Evolutionary conservation across 331 rosid genomes (phyloP).

Genomic region (Malus hybrid): DNA sequence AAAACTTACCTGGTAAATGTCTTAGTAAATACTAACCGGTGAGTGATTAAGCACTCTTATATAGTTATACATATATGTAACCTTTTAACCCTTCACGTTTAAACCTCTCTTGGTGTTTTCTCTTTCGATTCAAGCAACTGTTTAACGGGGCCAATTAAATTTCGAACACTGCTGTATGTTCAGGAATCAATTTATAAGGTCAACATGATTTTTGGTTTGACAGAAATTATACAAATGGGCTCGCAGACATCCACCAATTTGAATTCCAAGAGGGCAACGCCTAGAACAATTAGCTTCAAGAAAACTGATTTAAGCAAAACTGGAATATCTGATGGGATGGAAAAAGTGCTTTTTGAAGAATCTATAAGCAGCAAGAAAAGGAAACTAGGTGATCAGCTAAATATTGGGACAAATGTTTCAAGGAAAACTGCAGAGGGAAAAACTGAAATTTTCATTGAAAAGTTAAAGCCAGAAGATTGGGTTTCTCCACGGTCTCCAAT

Average conservation of each 20-base stretch:
- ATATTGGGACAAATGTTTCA: conserved; percentile 26
- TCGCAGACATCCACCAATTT: conserved; percentile 4
- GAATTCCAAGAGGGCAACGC: conserved; percentile 23
- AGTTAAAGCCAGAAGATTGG: not conserved
- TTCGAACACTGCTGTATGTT: not conserved
- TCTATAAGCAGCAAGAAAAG: conserved; percentile 20
- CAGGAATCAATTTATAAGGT: not conserved
- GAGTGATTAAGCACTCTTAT: not conserved
- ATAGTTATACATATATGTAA: not conserved
- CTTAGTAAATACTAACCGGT: not conserved
- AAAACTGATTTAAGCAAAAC: conserved; percentile 10
- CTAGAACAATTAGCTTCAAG: conserved; percentile 24
- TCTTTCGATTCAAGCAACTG: not conserved
- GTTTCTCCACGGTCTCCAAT: conserved; percentile 20
- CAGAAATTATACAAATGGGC: conserved; percentile 8
- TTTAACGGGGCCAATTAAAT: not conserved
- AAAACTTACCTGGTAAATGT: not conserved
- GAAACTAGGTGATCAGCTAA: conserved; percentile 19
- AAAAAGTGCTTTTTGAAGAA: conserved; percentile 9
- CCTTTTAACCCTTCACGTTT: conserved; percentile 22
- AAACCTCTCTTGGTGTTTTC: conserved; percentile 7
- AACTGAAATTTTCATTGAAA: conserved; percentile 1
- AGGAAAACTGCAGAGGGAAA: conserved; percentile 18
- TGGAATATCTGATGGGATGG: conserved; percentile 11
- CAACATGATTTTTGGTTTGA: not conserved